Evolutionary conservation across 1,139 yeast species (phyloP), one percentile per base, ranked within the genome.

Genomic region (Suhomyces anneliseae): DNA sequence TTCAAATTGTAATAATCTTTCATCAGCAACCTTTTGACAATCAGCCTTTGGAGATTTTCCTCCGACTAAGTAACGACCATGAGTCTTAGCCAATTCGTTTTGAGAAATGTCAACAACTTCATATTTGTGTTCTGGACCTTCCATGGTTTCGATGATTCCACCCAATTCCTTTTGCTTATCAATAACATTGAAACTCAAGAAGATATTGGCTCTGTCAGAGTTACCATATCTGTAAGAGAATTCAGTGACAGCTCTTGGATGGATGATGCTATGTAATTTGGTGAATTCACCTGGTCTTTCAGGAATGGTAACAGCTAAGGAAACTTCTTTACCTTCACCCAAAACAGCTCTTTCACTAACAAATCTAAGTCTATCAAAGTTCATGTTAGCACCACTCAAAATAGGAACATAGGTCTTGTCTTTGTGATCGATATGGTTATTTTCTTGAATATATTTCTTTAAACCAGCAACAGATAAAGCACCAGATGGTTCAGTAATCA

Each of bases 261-360:
- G 83, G 40, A 95, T 82, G 39, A 88, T 76, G 37, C 77, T 75
- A 59, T 89, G 95, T 51, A 93, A 77, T 53, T 79, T 80, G 49
- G 81, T 78, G 69, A 93, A 93, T 47, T 95, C 88, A 34, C 99
- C 99, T 10, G 97, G 96, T 45, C 73, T 69, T 67, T 93, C 98
- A 11, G 98, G 98, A 53, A 93, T 90, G 37, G 90, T 84, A 8
- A 90, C 90, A 39, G 88, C 83, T 72, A 93, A 77, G 55, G 95
- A 93, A 9, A 90, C 96, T 71, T 93, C 99, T 58, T 86, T 88
- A 46, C 98, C 99, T 67, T 93, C 98, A 71, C 99, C 99, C 27
- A 93, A 79, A 47, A 90, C 95, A 6, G 99, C 97, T 68, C 99
- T 85, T 70, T 93, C 99, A 51, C 96, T 84, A n/a, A 93, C 98